Conservation (phyloP, 73 alveolate species). For the Stentor roeselii region DNA sequence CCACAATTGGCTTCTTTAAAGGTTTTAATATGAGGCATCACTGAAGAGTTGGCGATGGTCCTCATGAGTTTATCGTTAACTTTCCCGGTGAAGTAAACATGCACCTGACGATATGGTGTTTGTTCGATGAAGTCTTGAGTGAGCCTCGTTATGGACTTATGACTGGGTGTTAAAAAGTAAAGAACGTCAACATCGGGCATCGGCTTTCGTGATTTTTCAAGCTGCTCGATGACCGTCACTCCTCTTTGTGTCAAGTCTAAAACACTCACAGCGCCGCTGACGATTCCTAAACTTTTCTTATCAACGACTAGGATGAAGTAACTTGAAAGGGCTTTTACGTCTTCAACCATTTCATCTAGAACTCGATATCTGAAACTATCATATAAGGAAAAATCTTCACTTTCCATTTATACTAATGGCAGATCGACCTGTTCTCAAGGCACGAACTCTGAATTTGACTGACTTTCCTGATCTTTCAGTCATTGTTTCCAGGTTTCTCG, state of each 20-base stretch:
- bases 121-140: background rate
- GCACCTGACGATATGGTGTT: background rate
- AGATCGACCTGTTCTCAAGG: no score
- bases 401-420: slow-evolving; percentile 6
- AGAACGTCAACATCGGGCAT: slow-evolving; percentile 20
- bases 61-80: slow-evolving; percentile 3
- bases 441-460: background rate
- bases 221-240: slow-evolving; percentile 17
- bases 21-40: background rate
- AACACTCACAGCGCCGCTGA: slow-evolving; percentile 4
- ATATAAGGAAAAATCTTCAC: background rate
- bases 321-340: background rate
- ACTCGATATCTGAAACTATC: background rate
- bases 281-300: background rate
- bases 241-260: slow-evolving; percentile 24
- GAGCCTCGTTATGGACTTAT: background rate
- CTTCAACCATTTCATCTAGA: slow-evolving; percentile 5
- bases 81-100: background rate
- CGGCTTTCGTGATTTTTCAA: slow-evolving; percentile 14
- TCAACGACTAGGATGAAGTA: slow-evolving; percentile 8
- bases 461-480: background rate
- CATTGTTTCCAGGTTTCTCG: background rate
- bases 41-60: background rate
- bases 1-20: slow-evolving; percentile 19
- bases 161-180: slow-evolving; percentile 3